Evolutionary conservation across 331 rosid species (phyloP).

Genomic region (Phaseolus coccineus): DNA sequence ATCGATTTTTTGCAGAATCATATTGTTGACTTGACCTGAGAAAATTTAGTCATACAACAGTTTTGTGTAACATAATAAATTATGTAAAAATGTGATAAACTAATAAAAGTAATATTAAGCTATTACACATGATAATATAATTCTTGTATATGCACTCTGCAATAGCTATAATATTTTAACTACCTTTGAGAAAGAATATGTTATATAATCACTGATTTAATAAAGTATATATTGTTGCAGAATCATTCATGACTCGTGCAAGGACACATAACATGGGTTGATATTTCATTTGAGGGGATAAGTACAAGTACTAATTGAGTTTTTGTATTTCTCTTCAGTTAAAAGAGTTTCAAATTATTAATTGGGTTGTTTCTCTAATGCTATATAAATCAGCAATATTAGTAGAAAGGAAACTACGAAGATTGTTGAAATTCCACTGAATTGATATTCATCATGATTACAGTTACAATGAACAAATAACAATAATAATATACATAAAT

Average conservation of each 20-base stretch:
- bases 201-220: background rate
- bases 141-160: background rate
- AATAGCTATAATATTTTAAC: background rate
- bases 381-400: background rate
- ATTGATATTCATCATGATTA: background rate
- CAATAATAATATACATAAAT: slow-evolving; percentile 1
- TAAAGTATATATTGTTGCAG: no score
- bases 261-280: background rate
- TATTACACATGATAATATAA: background rate
- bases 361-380: no score
- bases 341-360: background rate
- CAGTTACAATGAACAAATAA: background rate
- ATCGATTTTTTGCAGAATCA: background rate
- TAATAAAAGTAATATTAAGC: background rate
- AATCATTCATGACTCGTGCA: background rate
- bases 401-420: background rate
- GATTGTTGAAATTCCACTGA: background rate
- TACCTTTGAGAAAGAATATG: background rate
- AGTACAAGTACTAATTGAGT: background rate
- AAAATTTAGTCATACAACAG: background rate
- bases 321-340: background rate
- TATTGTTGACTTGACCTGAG: background rate
- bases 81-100: background rate
- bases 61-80: no score
- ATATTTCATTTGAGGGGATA: background rate